phyloP scores from a whole-genome alignment of 345 rosid genomes.

The Populus ilicifolia region DNA sequence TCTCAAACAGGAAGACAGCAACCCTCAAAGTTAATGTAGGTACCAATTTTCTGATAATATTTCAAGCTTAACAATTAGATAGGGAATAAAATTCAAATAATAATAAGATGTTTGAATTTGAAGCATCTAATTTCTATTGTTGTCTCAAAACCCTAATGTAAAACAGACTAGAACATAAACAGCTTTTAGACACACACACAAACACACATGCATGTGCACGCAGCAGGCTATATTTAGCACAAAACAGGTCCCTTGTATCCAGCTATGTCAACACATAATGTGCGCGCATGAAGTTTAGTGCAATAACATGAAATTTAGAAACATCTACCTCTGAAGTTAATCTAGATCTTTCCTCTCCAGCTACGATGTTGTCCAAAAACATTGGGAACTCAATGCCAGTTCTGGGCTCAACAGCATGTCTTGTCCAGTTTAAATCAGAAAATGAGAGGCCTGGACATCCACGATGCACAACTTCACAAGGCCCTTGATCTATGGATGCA shows the following conservation, averaged over 20 bases:
- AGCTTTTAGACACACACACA: background rate
- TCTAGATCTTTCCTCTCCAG: slow-evolving; percentile 32
- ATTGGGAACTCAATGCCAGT: slow-evolving; percentile 86
- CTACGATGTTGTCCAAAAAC: slow-evolving; percentile 37
- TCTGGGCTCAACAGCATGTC: slow-evolving; percentile 58
- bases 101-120: background rate
- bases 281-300: background rate
- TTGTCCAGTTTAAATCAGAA: slow-evolving; percentile 48
- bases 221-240: background rate
- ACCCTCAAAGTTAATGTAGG: background rate
- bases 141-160: background rate
- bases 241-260: background rate
- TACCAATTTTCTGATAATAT: background rate
- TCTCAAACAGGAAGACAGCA: background rate
- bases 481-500: slow-evolving; percentile 40
- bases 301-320: background rate
- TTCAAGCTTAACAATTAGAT: background rate
- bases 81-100: too few relatives aligned
- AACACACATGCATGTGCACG: too few relatives aligned
- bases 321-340: slow-evolving; percentile 60
- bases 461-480: slow-evolving; percentile 48
- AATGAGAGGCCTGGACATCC: slow-evolving; percentile 44
- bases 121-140: background rate
- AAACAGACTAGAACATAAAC: background rate
- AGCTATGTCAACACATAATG: background rate